Evolutionary conservation across 352 stramenopile genomes (phyloP).

Genomic region (Phytopythium litorale): DNA sequence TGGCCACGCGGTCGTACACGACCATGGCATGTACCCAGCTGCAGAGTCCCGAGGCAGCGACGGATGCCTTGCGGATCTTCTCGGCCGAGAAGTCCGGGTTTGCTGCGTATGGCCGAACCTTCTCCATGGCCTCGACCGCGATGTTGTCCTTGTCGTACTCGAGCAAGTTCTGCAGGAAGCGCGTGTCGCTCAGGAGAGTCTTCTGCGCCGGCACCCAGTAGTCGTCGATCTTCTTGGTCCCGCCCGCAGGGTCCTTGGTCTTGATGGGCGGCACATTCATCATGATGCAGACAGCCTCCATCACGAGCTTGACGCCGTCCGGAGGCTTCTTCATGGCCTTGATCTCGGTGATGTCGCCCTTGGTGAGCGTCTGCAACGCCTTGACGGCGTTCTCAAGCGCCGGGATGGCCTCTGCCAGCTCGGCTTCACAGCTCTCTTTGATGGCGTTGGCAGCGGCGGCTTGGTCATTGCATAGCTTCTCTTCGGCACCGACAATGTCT

Average conservation of each 20-base stretch:
- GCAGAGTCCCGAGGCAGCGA: slow-evolving; percentile 92
- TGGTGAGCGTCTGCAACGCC: slow-evolving; percentile 92
- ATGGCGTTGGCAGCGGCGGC: slow-evolving; percentile 86
- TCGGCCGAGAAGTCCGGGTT: slow-evolving; percentile 93
- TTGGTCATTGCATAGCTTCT: slow-evolving; percentile 85
- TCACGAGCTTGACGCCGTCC: slow-evolving; percentile 92
- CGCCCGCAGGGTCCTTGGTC: slow-evolving; percentile 89
- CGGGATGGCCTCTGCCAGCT: slow-evolving; percentile 91
- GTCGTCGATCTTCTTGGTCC: slow-evolving; percentile 92
- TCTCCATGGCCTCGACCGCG: slow-evolving; percentile 84
- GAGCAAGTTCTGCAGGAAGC: slow-evolving; percentile 92
- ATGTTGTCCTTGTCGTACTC: slow-evolving; percentile 98
- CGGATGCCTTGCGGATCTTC: slow-evolving; percentile 93
- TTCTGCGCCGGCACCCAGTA: slow-evolving; percentile 95
- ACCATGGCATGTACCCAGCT: slow-evolving; percentile 97
- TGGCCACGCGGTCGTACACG: slow-evolving; percentile 92
- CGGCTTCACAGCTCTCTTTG: slow-evolving; percentile 90
- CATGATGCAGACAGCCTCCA: slow-evolving; percentile 96
- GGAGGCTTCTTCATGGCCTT: slow-evolving; percentile 97
- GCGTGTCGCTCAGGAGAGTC: slow-evolving; percentile 88
- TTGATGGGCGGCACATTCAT: slow-evolving; percentile 91
- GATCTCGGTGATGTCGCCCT: slow-evolving; percentile 93
- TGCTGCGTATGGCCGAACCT: slow-evolving; percentile 77
- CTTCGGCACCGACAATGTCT: slow-evolving; percentile 76
- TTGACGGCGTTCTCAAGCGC: slow-evolving; percentile 89